These are phyloP conservation scores for Penicillium egyptiacum DNA, from an alignment of 495 filamentous ascomycete species.

Conservation along the genomic window DNA sequence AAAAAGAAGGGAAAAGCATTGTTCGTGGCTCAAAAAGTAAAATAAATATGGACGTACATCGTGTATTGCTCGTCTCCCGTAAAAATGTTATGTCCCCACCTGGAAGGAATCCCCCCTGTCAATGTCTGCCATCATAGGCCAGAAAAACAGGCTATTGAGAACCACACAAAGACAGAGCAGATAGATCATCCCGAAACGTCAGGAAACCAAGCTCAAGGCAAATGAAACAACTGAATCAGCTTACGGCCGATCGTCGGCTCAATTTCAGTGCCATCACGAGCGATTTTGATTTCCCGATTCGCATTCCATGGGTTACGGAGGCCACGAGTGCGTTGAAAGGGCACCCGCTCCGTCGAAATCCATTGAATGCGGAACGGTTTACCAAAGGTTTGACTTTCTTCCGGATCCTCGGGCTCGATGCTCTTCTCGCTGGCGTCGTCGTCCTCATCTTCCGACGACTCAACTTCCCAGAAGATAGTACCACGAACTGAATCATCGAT, in stretches of 20 bases:
- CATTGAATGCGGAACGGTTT: conserved; percentile 93
- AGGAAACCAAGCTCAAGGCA: background rate
- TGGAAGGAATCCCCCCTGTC: background rate
- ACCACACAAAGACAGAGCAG: background rate
- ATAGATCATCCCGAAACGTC: background rate
- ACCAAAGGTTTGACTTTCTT: conserved; percentile 68
- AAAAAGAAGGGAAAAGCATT: conserved; percentile 1
- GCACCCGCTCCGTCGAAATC: conserved; percentile 80
- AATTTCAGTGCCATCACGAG: conserved; percentile 90
- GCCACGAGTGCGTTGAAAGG: conserved; percentile 88
- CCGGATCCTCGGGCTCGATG: conserved; percentile 41
- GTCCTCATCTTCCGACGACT: conserved; percentile 54
- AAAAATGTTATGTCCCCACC: background rate
- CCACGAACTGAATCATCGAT: conserved; percentile 91
- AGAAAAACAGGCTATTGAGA: background rate
- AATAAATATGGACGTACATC: conserved; percentile 23
- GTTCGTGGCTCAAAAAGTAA: conserved; percentile 1
- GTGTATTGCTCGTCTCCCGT: conserved; percentile 34
- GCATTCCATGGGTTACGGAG: conserved; percentile 96
- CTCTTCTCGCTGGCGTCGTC: conserved; percentile 36
- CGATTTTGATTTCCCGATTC: conserved; percentile 95
- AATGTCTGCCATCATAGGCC: background rate
- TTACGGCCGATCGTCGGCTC: conserved; percentile 79
- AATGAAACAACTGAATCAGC: conserved; percentile 76
- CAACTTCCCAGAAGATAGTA: conserved; percentile 96